Percentiles rank a stretch among this genome's conserved stretches.
These are phyloP conservation scores for Larix sibirica DNA, from an alignment of 83 land plant genomes.

Conservation along the genomic window DNA sequence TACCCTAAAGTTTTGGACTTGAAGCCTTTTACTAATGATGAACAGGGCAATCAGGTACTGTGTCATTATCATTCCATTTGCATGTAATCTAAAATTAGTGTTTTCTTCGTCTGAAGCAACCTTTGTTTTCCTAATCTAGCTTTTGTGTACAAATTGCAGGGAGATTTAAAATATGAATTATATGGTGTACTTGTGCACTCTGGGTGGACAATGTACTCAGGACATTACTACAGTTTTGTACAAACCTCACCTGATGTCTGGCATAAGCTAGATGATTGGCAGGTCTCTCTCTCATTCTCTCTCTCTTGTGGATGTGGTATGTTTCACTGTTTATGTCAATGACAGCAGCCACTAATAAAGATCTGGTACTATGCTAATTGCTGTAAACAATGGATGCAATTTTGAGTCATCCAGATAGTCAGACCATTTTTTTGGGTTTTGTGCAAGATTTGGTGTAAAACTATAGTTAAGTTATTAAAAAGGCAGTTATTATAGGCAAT, in stretches of 20 bases:
- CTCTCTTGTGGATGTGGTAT: too few species aligned
- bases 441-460: neutral
- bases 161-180: constrained; percentile 49
- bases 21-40: constrained; percentile 30
- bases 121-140: neutral
- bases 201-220: constrained; percentile 50
- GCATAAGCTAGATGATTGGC: constrained; percentile 57
- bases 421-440: neutral
- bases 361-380: neutral
- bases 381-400: constrained; percentile 4
- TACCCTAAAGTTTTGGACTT: constrained; percentile 57
- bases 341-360: too few species aligned
- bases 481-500: neutral
- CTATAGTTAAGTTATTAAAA: neutral
- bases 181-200: constrained; percentile 72
- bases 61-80: neutral
- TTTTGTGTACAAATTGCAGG: constrained; percentile 22
- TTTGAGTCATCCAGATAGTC: neutral
- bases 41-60: constrained; percentile 18
- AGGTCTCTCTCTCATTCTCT: constrained; percentile 20
- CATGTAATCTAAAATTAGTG: too few species aligned
- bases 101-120: neutral
- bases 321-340: too few species aligned
- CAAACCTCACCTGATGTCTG: constrained; percentile 61
- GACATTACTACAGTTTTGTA: constrained; percentile 63